Conservation (phyloP, 345 rosid genomes). For the Alliaria petiolata region DNA sequence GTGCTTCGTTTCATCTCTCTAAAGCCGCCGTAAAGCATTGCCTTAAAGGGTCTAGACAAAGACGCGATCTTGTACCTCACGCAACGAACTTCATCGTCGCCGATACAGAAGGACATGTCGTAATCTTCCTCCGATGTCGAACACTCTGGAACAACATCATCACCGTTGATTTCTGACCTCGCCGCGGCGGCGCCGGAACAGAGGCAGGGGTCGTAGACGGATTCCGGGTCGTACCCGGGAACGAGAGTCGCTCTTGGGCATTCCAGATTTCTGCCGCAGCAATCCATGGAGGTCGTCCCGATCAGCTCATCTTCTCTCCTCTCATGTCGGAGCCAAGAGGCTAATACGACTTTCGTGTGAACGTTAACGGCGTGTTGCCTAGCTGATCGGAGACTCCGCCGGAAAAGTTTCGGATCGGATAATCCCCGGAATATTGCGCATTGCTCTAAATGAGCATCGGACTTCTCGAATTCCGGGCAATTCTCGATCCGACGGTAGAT, state of each 20-base stretch:
- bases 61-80: slow-evolving; percentile 55
- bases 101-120: slow-evolving; percentile 69
- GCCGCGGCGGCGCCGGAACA: slow-evolving; percentile 35
- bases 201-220: slow-evolving; percentile 48
- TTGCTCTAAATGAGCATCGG: slow-evolving; percentile 54
- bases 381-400: slow-evolving; percentile 59
- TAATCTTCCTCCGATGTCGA: slow-evolving; percentile 54
- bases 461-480: slow-evolving; percentile 51
- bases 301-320: slow-evolving; percentile 82
- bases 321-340: slow-evolving; percentile 77
- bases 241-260: slow-evolving; percentile 70
- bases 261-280: slow-evolving; percentile 67
- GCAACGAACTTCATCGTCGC: slow-evolving; percentile 68
- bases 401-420: slow-evolving; percentile 61
- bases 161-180: slow-evolving; percentile 19
- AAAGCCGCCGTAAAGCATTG: slow-evolving; percentile 75
- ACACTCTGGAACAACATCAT: slow-evolving; percentile 38
- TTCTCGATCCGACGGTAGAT: slow-evolving; percentile 45
- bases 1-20: slow-evolving; percentile 52
- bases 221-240: slow-evolving; percentile 64
- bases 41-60: slow-evolving; percentile 56
- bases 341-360: slow-evolving; percentile 65
- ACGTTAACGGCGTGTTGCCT: slow-evolving; percentile 72
- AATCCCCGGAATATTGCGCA: slow-evolving; percentile 58
- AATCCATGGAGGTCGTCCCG: slow-evolving; percentile 63